Conservation (phyloP, 2,329 filamentous ascomycete genomes). For the Whalleya microplaca region DNA sequence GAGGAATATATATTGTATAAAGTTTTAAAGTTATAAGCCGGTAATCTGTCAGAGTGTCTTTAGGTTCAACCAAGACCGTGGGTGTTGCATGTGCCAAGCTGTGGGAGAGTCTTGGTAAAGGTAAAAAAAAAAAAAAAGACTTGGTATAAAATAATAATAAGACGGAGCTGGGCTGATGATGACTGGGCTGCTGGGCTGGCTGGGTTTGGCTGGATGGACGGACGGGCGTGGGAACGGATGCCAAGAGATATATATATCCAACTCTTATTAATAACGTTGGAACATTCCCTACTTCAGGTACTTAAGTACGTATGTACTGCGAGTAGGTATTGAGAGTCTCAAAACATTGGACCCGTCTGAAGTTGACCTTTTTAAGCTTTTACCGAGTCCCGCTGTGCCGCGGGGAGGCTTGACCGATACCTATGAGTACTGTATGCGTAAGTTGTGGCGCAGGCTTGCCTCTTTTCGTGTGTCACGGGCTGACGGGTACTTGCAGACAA, state of each 20-base stretch:
- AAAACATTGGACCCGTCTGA: too few species aligned
- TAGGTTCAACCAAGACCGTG: conserved; percentile 29
- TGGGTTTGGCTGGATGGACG: too few species aligned
- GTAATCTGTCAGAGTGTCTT: conserved; percentile 19
- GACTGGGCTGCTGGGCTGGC: too few species aligned
- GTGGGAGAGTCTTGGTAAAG: conserved; percentile 34
- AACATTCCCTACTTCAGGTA: too few species aligned
- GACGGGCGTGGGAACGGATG: conserved; percentile 29
- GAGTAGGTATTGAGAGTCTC: too few species aligned
- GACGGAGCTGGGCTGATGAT: too few species aligned
- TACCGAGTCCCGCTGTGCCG: neutral
- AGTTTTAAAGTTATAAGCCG: neutral
- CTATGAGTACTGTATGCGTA: too few species aligned
- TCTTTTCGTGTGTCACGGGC: conserved; percentile 12
- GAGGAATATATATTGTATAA: too few species aligned
- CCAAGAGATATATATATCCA: conserved; percentile 38
- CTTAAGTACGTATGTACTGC: too few species aligned
- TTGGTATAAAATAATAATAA: conserved; percentile 30
- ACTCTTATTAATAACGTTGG: conserved; percentile 21
- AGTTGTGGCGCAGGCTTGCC: neutral
- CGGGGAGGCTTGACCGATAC: neutral
- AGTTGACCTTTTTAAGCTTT: neutral
- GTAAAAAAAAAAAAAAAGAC: too few species aligned
- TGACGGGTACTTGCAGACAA: conserved; percentile 17
- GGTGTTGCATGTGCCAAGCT: conserved; percentile 38